phyloP scores from a whole-genome alignment of 2,329 filamentous ascomycete genomes.

The Talaromyces pinophilus region DNA sequence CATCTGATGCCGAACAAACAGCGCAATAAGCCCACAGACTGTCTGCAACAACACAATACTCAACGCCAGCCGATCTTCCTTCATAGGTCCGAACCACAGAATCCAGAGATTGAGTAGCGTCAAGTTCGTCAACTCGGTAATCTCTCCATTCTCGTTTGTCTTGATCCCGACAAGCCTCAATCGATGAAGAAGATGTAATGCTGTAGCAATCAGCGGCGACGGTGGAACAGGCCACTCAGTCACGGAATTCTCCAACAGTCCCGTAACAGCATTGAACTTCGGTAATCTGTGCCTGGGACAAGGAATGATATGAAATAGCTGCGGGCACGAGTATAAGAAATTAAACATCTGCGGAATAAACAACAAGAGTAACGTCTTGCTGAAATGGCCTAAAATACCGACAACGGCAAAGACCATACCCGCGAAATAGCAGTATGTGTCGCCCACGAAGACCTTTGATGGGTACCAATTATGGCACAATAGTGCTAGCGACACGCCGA shows the following conservation, averaged over 20 bases:
- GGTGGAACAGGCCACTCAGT: constrained; percentile 78
- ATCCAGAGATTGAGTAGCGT: constrained; percentile 96
- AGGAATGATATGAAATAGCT: constrained; percentile 85
- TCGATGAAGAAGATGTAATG: constrained; percentile 67
- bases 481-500: constrained; percentile 85
- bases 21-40: constrained; percentile 72
- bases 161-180: constrained; percentile 69
- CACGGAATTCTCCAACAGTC: constrained; percentile 81
- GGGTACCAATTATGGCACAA: constrained; percentile 95
- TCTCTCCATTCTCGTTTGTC: constrained; percentile 66
- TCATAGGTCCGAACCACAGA: constrained; percentile 88
- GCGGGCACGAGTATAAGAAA: constrained; percentile 89
- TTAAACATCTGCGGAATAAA: constrained; percentile 95
- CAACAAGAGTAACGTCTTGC: constrained; percentile 88
- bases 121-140: constrained; percentile 82
- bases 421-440: constrained; percentile 99
- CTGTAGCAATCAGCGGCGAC: constrained; percentile 60
- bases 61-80: constrained; percentile 78
- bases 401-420: constrained; percentile 99
- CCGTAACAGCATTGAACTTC: constrained; percentile 80
- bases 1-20: constrained; percentile 82
- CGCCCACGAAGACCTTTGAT: constrained; percentile 90
- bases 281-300: constrained; percentile 92
- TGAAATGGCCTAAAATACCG: constrained; percentile 95
- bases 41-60: constrained; percentile 81